A percentile compares a stretch with the other conserved stretches of the same genome.
These are phyloP conservation scores for Ceriops tagal DNA, from an alignment of 345 rosid species.

Conservation along the genomic window DNA sequence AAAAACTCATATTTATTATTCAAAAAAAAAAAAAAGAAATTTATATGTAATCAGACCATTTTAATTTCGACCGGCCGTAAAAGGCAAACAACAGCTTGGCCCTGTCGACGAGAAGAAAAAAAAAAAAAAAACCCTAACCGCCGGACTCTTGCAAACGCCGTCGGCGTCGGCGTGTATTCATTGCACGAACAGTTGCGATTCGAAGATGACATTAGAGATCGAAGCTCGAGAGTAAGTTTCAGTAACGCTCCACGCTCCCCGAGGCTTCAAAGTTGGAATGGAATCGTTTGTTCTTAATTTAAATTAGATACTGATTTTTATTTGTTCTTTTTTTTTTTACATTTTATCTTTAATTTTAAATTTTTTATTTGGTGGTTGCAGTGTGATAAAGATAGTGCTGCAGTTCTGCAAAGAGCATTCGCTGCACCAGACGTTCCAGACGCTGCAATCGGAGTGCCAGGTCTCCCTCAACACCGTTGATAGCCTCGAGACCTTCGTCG, in stretches of 20 bases:
- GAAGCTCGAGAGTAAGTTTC: slow-evolving; percentile 90
- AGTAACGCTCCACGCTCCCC: too few species aligned
- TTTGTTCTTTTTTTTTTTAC: not conserved
- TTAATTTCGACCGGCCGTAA: too few species aligned
- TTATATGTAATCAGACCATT: too few species aligned
- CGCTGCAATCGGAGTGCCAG: slow-evolving; percentile 88
- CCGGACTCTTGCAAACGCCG: too few species aligned
- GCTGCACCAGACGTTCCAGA: slow-evolving; percentile 89
- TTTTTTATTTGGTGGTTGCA: slow-evolving; percentile 22
- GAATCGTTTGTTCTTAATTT: not conserved
- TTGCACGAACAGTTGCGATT: too few species aligned
- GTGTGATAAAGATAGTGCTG: slow-evolving; percentile 93
- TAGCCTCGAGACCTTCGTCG: slow-evolving; percentile 86
- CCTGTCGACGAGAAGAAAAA: too few species aligned
- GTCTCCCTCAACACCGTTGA: slow-evolving; percentile 92
- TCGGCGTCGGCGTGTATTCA: too few species aligned
- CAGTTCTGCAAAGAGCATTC: slow-evolving; percentile 99
- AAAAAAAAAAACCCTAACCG: too few species aligned
- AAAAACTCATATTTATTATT: too few species aligned
- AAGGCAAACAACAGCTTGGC: too few species aligned
- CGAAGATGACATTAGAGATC: slow-evolving; percentile 73
- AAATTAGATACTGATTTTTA: not conserved
- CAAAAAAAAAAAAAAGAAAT: too few species aligned
- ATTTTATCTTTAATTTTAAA: not conserved
- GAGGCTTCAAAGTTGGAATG: not conserved